These are phyloP conservation scores for Discostella stelligera DNA, from an alignment of 352 stramenopile genomes.

Conservation along the genomic window DNA sequence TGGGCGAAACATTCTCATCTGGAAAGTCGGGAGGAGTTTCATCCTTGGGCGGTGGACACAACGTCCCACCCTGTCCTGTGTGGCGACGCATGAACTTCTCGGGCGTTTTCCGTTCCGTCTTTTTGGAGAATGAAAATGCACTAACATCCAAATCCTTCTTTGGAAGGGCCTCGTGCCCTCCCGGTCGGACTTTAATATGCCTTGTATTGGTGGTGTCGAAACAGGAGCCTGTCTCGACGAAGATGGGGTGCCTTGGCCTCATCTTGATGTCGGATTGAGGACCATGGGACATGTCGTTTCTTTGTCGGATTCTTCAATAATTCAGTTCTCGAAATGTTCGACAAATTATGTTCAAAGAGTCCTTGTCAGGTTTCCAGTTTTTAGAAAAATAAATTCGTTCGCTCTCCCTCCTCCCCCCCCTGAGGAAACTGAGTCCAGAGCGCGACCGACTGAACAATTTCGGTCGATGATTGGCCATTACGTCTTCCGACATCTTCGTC, in stretches of 20 bases:
- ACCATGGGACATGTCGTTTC: conserved; percentile 20
- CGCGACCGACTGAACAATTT: no score
- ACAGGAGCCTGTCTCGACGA: conserved; percentile 90
- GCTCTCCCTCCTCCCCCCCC: no score
- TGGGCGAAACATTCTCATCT: conserved; percentile 46
- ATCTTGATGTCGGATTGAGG: conserved; percentile 52
- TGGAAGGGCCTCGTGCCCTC: conserved; percentile 78
- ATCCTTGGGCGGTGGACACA: conserved; percentile 34
- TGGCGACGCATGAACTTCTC: conserved; percentile 90
- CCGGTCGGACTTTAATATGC: conserved; percentile 74
- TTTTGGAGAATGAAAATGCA: conserved; percentile 91
- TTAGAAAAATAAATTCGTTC: background rate
- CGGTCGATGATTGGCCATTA: no score
- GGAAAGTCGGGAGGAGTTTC: conserved; percentile 40
- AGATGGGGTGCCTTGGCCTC: conserved; percentile 35
- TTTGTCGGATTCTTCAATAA: background rate
- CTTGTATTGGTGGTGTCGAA: conserved; percentile 89
- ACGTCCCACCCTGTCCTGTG: conserved; percentile 87
- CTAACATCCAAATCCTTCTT: conserved; percentile 83
- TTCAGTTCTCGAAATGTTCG: no score
- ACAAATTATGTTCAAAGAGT: no score
- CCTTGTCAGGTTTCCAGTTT: background rate
- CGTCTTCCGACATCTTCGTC: no score
- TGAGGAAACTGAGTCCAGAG: no score
- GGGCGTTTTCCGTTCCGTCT: conserved; percentile 85